Conservation (phyloP, 768 basidiomycete genomes). For the Tricholoma bakamatsutake region DNA sequence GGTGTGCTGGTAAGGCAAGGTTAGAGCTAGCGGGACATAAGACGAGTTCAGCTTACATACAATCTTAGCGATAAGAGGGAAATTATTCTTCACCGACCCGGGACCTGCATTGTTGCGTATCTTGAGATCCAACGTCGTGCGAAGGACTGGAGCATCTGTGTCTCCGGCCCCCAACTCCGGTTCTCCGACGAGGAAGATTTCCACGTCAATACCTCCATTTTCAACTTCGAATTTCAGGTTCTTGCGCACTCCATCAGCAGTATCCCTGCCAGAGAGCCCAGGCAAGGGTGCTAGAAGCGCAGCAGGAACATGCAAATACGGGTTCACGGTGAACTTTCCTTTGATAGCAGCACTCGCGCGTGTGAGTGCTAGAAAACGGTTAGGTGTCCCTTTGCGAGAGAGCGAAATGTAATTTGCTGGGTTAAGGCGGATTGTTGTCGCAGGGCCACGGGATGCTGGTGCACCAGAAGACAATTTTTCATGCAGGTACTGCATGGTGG, state of each 20-base stretch:
- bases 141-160: slow-evolving; percentile 3
- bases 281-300: slow-evolving; percentile 23
- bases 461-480: neutral
- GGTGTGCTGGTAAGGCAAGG: slow-evolving; percentile 24
- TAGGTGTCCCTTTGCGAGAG: neutral
- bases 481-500: neutral
- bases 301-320: slow-evolving; percentile 25
- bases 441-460: neutral
- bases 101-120: slow-evolving; percentile 18
- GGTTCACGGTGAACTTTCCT: slow-evolving; percentile 25
- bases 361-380: neutral
- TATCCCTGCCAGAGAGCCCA: neutral
- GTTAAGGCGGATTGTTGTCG: neutral
- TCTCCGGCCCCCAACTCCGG: neutral
- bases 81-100: slow-evolving; percentile 14
- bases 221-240: slow-evolving; percentile 24
- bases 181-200: slow-evolving; percentile 20
- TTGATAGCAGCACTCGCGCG: slow-evolving; percentile 14
- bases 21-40: neutral
- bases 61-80: slow-evolving; percentile 32
- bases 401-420: neutral
- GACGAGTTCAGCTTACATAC: slow-evolving; percentile 24
- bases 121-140: slow-evolving; percentile 27
- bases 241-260: slow-evolving; percentile 18
- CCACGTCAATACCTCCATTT: slow-evolving; percentile 22